phyloP scores from a whole-genome alignment of 345 rosid species.

The Populus davidiana region DNA sequence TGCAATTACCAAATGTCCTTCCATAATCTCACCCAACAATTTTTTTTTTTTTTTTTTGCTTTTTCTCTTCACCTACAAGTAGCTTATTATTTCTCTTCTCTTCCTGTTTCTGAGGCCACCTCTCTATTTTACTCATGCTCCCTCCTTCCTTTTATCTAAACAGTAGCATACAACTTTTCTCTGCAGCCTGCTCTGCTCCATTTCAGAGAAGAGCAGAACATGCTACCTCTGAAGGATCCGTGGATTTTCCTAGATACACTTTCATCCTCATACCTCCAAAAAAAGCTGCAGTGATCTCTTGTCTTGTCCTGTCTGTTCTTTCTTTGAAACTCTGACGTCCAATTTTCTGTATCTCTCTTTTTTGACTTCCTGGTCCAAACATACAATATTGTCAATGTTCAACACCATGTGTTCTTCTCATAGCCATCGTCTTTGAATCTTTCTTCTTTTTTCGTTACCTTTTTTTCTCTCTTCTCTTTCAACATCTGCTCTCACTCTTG shows the following conservation, averaged over 20 bases:
- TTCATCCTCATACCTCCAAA: neutral
- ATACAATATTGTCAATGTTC: constrained; percentile 8
- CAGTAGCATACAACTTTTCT: constrained; percentile 11
- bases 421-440: constrained; percentile 30
- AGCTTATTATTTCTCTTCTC: too few species aligned
- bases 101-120: neutral
- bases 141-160: neutral
- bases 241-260: constrained; percentile 5
- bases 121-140: neutral
- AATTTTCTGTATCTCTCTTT: neutral
- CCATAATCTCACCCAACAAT: neutral
- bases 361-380: constrained; percentile 12
- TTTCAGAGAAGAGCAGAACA: constrained; percentile 17
- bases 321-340: neutral
- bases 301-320: neutral
- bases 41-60: neutral
- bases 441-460: neutral
- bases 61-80: too few species aligned
- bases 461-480: neutral
- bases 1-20: neutral
- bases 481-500: neutral
- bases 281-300: constrained; percentile 6
- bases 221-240: constrained; percentile 7
- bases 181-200: constrained; percentile 22
- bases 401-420: constrained; percentile 9